A percentile compares a stretch with the other conserved stretches of the same genome.
These are phyloP conservation scores for Lactarius psammicola DNA, from an alignment of 768 basidiomycete genomes.

Conservation along the genomic window DNA sequence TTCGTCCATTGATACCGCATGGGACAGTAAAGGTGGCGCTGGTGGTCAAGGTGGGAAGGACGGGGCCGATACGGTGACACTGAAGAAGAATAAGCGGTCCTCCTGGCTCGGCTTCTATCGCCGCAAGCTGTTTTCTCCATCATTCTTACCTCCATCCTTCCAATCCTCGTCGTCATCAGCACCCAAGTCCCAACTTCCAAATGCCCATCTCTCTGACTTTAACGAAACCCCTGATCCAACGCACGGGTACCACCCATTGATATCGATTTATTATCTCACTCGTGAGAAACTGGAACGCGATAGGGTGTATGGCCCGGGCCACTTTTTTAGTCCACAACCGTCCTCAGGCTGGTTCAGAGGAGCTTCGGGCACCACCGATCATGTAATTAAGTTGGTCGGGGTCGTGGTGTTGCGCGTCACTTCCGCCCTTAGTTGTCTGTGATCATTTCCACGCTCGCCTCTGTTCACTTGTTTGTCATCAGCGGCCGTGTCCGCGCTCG, in stretches of 20 bases:
- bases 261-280: conserved; percentile 95
- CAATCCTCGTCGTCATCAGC: conserved; percentile 62
- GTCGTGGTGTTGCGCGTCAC: no score
- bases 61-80: conserved; percentile 23
- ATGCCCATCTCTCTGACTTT: conserved; percentile 46
- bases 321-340: conserved; percentile 90
- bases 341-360: conserved; percentile 36
- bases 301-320: conserved; percentile 86
- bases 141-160: conserved; percentile 47
- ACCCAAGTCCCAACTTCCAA: conserved; percentile 55
- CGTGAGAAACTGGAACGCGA: conserved; percentile 96
- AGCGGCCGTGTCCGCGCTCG: no score
- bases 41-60: conserved; percentile 36
- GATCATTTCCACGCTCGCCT: no score
- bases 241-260: conserved; percentile 87
- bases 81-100: conserved; percentile 76
- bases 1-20: conserved; percentile 67
- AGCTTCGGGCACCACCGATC: conserved; percentile 31
- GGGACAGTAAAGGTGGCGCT: conserved; percentile 42
- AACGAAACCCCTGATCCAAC: conserved; percentile 73
- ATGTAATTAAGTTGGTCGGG: no score
- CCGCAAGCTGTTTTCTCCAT: conserved; percentile 74
- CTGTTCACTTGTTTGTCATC: no score
- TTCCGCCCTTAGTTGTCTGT: no score
- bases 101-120: conserved; percentile 94